Evolutionary conservation across 768 basidiomycete species (phyloP), one percentile per base, ranked within the genome.

Genomic region (Ramaria sp.): DNA sequence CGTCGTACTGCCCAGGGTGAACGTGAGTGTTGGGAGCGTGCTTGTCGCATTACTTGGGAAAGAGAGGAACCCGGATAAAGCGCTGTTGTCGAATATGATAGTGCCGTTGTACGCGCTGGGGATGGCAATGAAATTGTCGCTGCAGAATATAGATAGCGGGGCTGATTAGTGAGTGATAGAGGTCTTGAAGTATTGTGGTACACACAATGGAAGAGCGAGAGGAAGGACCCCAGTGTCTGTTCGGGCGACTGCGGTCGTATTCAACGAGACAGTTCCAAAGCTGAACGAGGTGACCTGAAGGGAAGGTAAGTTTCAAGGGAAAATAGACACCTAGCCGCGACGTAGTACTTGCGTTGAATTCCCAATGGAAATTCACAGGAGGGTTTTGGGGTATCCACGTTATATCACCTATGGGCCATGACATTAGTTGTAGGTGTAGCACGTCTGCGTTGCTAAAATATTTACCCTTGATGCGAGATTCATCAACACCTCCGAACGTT

Each of bases 311-410:
- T 52, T n/a, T 34, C 7, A 4, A 13, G 18, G 13, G 42, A 32
- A 54, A n/a, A n/a, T n/a, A n/a, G n/a, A n/a, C n/a, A n/a, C n/a
- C 25, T 28, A 5, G 36, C 32, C 3, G n/a, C 3, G 22, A 25
- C 28, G 20, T 6, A 44, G 28, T 28, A 5, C 52, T 27, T 27
- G 45, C 52, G 27, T 54, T 54, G 32, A 54, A 54, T 34, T 54
- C 52, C 52, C 52, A 54, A 20, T 54, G 52, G 37, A 54, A 47
- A 24, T 54, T 18, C 13, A 47, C 12, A 16, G 52, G 52, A 6
- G 42, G 25, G 38, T 25, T 54, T 27, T 54, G 52, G 10, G 42
- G 42, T 28, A 54, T 22, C 52, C 52, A 54, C n/a, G 52, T 37
- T 4, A 54, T 54, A 22, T 43, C 25, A 18, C 52, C 52, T 54